phyloP scores from a whole-genome alignment of 2,329 filamentous ascomycete species.

The Hymenoscyphus occultus region DNA sequence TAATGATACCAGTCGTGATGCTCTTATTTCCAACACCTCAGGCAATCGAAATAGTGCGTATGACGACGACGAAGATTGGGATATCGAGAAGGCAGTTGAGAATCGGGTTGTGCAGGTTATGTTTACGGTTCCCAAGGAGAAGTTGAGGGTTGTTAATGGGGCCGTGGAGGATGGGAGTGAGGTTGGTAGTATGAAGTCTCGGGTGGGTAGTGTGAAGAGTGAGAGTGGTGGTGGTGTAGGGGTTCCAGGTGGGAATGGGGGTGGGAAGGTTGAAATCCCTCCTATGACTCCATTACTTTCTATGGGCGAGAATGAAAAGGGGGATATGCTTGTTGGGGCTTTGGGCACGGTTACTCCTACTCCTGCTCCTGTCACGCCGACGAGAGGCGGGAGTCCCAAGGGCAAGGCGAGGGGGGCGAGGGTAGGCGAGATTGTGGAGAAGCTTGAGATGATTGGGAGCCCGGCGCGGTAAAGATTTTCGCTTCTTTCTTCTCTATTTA shows the following conservation, averaged over 20 bases:
- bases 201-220: conserved; percentile 26
- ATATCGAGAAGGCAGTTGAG: conserved; percentile 71
- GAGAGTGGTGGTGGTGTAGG: conserved; percentile 3
- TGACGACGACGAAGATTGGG: conserved; percentile 57
- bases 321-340: not conserved
- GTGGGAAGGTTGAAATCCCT: not conserved
- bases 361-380: too few relatives aligned
- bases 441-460: conserved; percentile 27
- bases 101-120: conserved; percentile 74
- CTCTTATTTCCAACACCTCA: not conserved
- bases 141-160: conserved; percentile 84
- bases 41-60: conserved; percentile 26
- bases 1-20: conserved; percentile 8
- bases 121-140: conserved; percentile 89
- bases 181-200: conserved; percentile 35
- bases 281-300: not conserved
- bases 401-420: conserved; percentile 16
- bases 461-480: not conserved
- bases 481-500: not conserved
- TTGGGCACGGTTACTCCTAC: not conserved
- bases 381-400: conserved; percentile 11
- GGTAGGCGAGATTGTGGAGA: conserved; percentile 32
- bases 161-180: conserved; percentile 50
- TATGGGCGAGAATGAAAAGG: not conserved
- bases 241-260: too few relatives aligned